phyloP scores from a whole-genome alignment of 805 yeast genomes.

The Kodamaea restingae region DNA sequence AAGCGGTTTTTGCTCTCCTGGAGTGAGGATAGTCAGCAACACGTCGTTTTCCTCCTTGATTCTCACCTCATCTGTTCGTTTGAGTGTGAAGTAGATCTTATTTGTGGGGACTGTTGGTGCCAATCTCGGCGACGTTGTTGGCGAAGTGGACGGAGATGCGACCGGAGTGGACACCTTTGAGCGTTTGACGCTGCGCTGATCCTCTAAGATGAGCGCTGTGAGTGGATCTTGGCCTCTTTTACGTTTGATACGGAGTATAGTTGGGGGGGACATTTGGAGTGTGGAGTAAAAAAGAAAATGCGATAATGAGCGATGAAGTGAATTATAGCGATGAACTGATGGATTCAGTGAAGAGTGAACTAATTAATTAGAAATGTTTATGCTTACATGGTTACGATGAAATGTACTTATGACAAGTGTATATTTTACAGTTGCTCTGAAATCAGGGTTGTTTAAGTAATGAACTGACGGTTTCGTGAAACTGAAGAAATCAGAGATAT shows the following conservation, averaged over 20 bases:
- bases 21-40: slow-evolving; percentile 11
- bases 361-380: too few relatives aligned
- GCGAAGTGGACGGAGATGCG: slow-evolving; percentile 22
- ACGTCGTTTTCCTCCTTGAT: slow-evolving; percentile 8
- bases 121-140: slow-evolving; percentile 27
- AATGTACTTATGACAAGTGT: background rate
- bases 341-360: background rate
- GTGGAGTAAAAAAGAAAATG: background rate
- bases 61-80: slow-evolving; percentile 31
- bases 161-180: slow-evolving; percentile 37
- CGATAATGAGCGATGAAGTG: background rate
- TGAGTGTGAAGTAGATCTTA: slow-evolving; percentile 28
- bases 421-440: too few relatives aligned
- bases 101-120: slow-evolving; percentile 9
- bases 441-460: too few relatives aligned
- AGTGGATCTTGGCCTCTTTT: slow-evolving; percentile 85
- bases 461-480: too few relatives aligned
- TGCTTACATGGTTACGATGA: too few relatives aligned
- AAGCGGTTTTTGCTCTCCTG: background rate
- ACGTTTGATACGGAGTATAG: slow-evolving; percentile 77
- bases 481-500: too few relatives aligned
- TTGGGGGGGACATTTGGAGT: slow-evolving; percentile 49
- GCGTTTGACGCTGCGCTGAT: slow-evolving; percentile 34
- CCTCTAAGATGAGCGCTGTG: slow-evolving; percentile 63
- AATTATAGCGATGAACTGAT: background rate